Base-by-base conservation (phyloP, 352 stramenopile genomes). In the Phytophthora citrophthora region DNA sequence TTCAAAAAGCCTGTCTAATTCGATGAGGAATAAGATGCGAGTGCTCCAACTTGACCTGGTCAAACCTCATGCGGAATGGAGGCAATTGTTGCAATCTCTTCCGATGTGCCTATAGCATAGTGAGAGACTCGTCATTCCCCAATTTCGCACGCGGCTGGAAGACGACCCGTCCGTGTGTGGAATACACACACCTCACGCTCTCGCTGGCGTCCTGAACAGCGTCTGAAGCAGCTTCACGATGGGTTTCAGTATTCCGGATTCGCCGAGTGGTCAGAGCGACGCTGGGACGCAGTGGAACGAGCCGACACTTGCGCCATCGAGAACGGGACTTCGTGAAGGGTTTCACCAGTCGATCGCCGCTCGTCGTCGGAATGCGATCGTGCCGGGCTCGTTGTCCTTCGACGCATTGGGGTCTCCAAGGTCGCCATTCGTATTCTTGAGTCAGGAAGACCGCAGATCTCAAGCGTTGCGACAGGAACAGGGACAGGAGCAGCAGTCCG, bases 191-290 rank as follows among this genome's bases (percentile, higher is more conserved):
- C 52, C 26, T n/a, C 27, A 64, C 56, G 32, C 58, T 72, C 24
- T 41, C 18, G 29, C 15, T 43, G 32, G 57, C 39, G 58, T 68
- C 40, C 34, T 61, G 24, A 46, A 53, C 7, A 51, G 24, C 45
- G 29, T 32, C 29, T 32, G 16, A 24, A 44, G 20, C 29, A 18
- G 10, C 39, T 24, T 40, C 29, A 43, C 34, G 15, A 91, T 91
- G 83, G 83, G 83, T 43, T 88, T 81, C 72, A 81, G 82, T 68
- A 89, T 90, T 61, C 83, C 79, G 24, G 71, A 90, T 53, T 89
- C 80, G 6, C 72, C 80, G 2, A 67, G 68, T 48, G 29, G 23
- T 4, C 41, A 55, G 16, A 54, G 5, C 18, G 51, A 70, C 31
- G 44, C 40, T 20, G 45, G 60, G 34, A 66, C 60, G n/a, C 65